A percentile compares a stretch with the other conserved stretches of the same genome.
phyloP scores from a whole-genome alignment of 768 basidiomycete species.

The Sporobolomyces pararoseus region DNA sequence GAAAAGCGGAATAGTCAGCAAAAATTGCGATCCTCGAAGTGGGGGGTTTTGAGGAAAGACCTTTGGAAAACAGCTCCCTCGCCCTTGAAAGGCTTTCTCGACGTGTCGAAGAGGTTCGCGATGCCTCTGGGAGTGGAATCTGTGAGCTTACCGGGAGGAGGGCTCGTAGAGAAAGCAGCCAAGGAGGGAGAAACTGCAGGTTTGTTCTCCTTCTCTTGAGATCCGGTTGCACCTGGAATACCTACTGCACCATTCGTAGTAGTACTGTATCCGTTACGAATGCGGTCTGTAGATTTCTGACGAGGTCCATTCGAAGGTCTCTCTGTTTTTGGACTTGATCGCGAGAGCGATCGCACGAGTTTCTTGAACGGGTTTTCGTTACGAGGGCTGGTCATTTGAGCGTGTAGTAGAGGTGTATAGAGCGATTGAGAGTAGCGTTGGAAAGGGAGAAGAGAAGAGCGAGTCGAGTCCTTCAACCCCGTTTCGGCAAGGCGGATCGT shows the following conservation, averaged over 20 bases:
- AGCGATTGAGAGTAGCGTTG: not conserved
- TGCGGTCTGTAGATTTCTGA: not conserved
- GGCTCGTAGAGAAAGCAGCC: not conserved
- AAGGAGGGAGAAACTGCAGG: not conserved
- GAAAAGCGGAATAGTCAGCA: not conserved
- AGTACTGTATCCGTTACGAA: not conserved
- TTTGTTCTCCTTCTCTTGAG: not conserved
- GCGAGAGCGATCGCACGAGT: constrained; percentile 13
- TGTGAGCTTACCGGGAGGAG: constrained; percentile 17
- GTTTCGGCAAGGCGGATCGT: too few relatives aligned
- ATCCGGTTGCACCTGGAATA: not conserved
- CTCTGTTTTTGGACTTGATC: constrained; percentile 10
- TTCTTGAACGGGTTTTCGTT: constrained; percentile 15
- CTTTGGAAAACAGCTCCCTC: not conserved
- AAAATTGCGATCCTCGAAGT: not conserved
- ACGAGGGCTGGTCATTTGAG: constrained; percentile 7
- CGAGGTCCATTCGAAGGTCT: constrained; percentile 3
- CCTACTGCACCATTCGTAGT: not conserved
- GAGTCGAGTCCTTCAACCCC: not conserved
- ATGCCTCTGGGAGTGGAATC: too few relatives aligned
- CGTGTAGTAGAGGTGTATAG: not conserved
- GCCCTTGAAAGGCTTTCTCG: too few relatives aligned
- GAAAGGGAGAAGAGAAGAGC: not conserved
- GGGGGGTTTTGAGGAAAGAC: too few relatives aligned
- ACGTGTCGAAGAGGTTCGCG: not conserved